Base-by-base conservation (phyloP, 2,329 filamentous ascomycete genomes). In the Calonectria naviculata region DNA sequence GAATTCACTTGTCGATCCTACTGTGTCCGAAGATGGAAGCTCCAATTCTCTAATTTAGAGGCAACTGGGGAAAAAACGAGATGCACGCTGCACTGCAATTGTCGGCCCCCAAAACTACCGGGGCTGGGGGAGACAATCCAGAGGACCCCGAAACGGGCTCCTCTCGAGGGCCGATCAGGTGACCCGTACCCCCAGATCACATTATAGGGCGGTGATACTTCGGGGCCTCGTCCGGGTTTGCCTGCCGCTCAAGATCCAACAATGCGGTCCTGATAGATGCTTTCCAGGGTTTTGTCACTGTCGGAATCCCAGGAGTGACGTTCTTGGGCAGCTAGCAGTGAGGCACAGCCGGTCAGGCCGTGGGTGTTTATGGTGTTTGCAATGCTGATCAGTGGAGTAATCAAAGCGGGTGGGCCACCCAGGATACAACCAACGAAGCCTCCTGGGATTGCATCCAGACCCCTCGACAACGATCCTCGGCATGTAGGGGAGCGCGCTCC, bases 271-370 rank as follows among this genome's bases (percentile, higher is more conserved):
- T 65, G 31, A 76, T 70, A 47, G 42, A 62, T 60, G 29, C 31
- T 46, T 41, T 63, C 70, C 47, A 65, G 70, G 49, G 66, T 67
- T 67, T 71, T 64, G 49, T 69, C 61, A 67, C 38, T 60, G 65
- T 69, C 60, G 42, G 47, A 60, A 69, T 68, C 46, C 61, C 34
- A 42, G 47, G 21, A 70, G 49, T 65, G 73, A 72, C 64, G 67
- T 58, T 60, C 68, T 65, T 68, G 54, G 58, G 65, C 62, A 73
- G 61, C 65, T 66, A 78, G 56, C 73, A 61, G 54, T 69, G 68
- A 75, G 74, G 71, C 72, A 78, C 66, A 75, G 74, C 70, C 76
- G 76, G 76, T 71, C 61, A 72, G 62, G 73, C 76, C 76, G 76
- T 74, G 66, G 68, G 67, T 77, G 73, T 71, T 58, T 65, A 63